These are phyloP conservation scores for Suillus fuscotomentosus DNA, from an alignment of 768 basidiomycete species.

Conservation along the genomic window DNA sequence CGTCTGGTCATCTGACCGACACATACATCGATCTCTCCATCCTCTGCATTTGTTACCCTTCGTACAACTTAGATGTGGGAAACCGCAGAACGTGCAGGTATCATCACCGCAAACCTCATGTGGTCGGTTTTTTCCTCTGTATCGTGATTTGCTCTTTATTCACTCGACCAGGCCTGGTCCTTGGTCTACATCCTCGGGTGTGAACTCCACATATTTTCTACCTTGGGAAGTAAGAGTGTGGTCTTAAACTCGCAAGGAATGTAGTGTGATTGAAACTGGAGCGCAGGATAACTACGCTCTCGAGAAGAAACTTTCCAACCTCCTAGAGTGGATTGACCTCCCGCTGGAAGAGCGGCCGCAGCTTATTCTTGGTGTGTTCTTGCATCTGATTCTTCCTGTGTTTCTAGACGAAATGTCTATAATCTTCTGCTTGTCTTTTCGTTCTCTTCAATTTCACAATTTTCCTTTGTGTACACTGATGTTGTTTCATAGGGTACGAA, in stretches of 20 bases:
- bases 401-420: neutral
- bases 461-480: neutral
- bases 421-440: neutral
- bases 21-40: neutral
- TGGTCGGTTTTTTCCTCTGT: constrained; percentile 52
- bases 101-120: constrained; percentile 87
- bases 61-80: constrained; percentile 75
- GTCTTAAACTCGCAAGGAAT: neutral
- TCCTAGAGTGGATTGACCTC: constrained; percentile 80
- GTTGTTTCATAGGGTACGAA: constrained; percentile 59
- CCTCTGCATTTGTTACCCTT: neutral
- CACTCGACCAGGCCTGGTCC: constrained; percentile 71
- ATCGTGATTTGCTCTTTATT: neutral
- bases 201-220: constrained; percentile 69
- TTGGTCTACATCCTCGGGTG: constrained; percentile 62
- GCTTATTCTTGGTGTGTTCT: constrained; percentile 61
- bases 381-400: neutral
- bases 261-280: neutral
- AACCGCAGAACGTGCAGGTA: constrained; percentile 70
- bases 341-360: constrained; percentile 71
- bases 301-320: constrained; percentile 69
- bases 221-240: constrained; percentile 63
- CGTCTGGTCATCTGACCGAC: neutral
- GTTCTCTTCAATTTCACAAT: constrained; percentile 3
- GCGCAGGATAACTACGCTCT: constrained; percentile 59